These are phyloP conservation scores for Xylariaceae sp. DNA, from an alignment of 2,329 filamentous ascomycete species.

Conservation along the genomic window DNA sequence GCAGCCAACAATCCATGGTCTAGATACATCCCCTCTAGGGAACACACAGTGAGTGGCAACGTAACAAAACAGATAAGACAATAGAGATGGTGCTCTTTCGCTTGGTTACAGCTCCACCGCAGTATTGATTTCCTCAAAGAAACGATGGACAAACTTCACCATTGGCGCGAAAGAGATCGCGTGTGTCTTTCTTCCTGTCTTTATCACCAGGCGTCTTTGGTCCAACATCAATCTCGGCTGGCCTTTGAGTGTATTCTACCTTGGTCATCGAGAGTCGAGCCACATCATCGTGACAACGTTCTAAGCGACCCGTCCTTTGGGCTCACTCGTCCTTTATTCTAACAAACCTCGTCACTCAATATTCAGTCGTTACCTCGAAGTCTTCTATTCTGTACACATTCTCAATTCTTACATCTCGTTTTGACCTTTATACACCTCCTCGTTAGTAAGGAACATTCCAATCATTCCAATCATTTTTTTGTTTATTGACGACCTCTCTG, in stretches of 20 bases:
- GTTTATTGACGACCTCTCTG: no score
- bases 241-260: neutral
- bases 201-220: conserved; percentile 1
- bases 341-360: neutral
- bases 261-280: neutral
- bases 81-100: no score
- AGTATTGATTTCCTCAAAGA: conserved; percentile 6
- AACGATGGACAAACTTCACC: neutral
- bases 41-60: no score
- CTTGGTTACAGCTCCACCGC: neutral
- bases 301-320: neutral
- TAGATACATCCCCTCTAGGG: no score
- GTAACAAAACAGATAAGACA: no score
- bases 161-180: neutral
- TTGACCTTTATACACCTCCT: no score
- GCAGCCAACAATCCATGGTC: no score
- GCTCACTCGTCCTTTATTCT: neutral
- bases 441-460: no score
- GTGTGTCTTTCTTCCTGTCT: conserved; percentile 1
- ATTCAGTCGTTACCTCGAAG: neutral
- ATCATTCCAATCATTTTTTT: no score
- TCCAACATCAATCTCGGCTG: neutral
- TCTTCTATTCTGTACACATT: neutral
- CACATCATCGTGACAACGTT: conserved; percentile 4
- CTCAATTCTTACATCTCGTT: neutral